phyloP scores from a whole-genome alignment of 148 eudicot genomes.

The Vaccinium myrtillus region DNA sequence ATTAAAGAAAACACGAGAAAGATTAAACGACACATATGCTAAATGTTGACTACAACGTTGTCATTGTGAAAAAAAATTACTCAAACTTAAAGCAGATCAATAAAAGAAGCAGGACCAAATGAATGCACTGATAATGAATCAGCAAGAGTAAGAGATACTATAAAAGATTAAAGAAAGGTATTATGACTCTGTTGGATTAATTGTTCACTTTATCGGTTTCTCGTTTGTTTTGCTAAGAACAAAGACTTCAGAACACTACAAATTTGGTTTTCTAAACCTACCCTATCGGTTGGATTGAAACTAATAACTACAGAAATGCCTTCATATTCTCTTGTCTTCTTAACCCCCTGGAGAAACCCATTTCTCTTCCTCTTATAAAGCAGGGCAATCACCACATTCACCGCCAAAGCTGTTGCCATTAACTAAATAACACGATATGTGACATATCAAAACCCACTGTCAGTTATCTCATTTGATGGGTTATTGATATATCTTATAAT shows the following conservation, averaged over 20 bases:
- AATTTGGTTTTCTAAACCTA: not conserved
- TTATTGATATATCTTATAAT: not conserved
- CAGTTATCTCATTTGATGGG: not conserved
- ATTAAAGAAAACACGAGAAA: not conserved
- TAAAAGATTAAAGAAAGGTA: not conserved
- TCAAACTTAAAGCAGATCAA: constrained; percentile 11
- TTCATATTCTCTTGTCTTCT: not conserved
- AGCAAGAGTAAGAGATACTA: not conserved
- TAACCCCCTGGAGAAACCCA: not conserved
- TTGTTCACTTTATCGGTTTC: not conserved
- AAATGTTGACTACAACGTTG: not conserved
- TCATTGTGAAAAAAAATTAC: not conserved
- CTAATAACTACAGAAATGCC: not conserved
- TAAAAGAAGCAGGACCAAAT: not conserved
- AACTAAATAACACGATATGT: not conserved
- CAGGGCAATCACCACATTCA: not conserved
- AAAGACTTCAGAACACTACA: not conserved
- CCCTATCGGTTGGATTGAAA: not conserved
- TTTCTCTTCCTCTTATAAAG: not conserved
- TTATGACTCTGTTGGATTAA: not conserved
- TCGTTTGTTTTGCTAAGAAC: constrained; percentile 8
- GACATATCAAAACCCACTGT: not conserved
- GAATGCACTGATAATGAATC: not conserved
- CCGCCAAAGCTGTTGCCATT: not conserved
- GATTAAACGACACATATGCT: not conserved